These are phyloP conservation scores for Podaxis sp. DNA, from an alignment of 768 basidiomycete genomes.

Conservation along the genomic window DNA sequence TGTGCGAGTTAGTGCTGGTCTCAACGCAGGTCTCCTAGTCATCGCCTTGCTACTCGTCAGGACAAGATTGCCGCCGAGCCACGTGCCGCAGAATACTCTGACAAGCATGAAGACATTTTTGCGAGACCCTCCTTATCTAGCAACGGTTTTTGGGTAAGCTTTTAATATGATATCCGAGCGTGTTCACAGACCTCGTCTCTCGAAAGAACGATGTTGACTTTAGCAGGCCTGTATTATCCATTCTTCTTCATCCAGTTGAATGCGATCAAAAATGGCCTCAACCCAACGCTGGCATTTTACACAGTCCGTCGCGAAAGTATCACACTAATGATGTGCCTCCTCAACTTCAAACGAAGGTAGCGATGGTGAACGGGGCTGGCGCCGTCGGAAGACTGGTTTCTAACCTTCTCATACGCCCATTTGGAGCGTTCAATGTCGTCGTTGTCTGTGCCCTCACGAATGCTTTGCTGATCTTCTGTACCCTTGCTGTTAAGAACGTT, in stretches of 20 bases:
- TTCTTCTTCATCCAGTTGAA: conserved; percentile 56
- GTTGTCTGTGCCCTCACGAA: conserved; percentile 27
- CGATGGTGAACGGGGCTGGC: conserved; percentile 47
- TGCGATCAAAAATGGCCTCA: conserved; percentile 41
- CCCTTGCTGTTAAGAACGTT: conserved; percentile 32
- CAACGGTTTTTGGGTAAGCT: conserved; percentile 35
- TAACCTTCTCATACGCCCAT: conserved; percentile 32
- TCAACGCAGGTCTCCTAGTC: conserved; percentile 32
- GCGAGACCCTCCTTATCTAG: conserved; percentile 39
- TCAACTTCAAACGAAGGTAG: conserved; percentile 29
- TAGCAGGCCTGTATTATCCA: conserved; percentile 41
- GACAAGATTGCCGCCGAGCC: conserved; percentile 36
- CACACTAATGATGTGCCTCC: neutral
- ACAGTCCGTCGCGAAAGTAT: conserved; percentile 30
- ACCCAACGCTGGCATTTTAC: conserved; percentile 49
- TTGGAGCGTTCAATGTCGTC: conserved; percentile 39
- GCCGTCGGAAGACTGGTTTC: conserved; percentile 43
- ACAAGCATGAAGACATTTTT: conserved; percentile 27
- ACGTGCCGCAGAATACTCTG: conserved; percentile 18
- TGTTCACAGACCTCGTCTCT: conserved; percentile 3
- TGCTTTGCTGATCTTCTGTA: conserved; percentile 36
- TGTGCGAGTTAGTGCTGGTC: conserved; percentile 43
- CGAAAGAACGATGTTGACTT: conserved; percentile 28
- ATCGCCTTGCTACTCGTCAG: conserved; percentile 35
- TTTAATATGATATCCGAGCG: neutral